Conservation (phyloP, 345 rosid genomes). For the Theobroma cacao region DNA sequence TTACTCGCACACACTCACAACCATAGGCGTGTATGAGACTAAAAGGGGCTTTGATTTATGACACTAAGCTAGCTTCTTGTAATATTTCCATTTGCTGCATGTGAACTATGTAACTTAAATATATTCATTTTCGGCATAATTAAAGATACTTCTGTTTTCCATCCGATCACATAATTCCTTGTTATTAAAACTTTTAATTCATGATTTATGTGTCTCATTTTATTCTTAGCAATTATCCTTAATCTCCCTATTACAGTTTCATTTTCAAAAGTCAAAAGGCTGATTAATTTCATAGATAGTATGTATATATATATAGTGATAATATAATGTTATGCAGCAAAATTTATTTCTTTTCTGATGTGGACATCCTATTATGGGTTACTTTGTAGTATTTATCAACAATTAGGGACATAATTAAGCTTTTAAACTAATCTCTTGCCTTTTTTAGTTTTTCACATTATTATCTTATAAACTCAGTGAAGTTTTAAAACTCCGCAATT, state of each 20-base stretch:
- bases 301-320: neutral
- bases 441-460: neutral
- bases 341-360: neutral
- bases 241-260: neutral
- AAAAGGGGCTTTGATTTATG: neutral
- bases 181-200: neutral
- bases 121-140: neutral
- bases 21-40: neutral
- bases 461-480: neutral
- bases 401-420: neutral
- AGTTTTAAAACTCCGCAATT: neutral
- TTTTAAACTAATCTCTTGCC: neutral
- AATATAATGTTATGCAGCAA: neutral
- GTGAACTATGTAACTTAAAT: neutral
- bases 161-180: neutral
- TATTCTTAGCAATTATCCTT: neutral
- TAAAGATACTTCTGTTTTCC: neutral
- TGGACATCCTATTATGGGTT: neutral
- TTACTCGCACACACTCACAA: neutral
- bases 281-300: neutral
- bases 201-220: neutral
- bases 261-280: neutral
- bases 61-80: neutral
- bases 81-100: neutral
- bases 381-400: neutral